phyloP scores from a whole-genome alignment of 108 stramenopile species.

The Pseudonitzschia pungens region DNA sequence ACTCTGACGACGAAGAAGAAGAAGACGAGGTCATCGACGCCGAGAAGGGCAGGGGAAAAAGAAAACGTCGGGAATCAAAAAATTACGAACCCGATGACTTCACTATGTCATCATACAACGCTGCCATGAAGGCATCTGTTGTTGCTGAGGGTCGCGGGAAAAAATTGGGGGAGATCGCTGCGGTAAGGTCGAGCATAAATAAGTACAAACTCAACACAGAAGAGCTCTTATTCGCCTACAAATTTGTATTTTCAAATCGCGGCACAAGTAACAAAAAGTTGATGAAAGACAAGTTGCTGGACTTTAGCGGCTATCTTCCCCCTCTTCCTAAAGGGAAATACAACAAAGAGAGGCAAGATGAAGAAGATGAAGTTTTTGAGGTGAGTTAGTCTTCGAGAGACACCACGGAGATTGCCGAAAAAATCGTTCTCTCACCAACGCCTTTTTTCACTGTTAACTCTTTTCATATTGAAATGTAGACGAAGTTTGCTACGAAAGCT shows the following conservation, averaged over 20 bases:
- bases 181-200: slow-evolving; percentile 28
- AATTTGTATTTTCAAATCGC: slow-evolving; percentile 29
- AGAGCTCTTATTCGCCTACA: slow-evolving; percentile 35
- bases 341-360: slow-evolving; percentile 29
- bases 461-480: slow-evolving; percentile 27
- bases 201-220: slow-evolving; percentile 13
- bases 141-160: slow-evolving; percentile 39
- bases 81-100: slow-evolving; percentile 39
- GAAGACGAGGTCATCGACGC: slow-evolving; percentile 7
- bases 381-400: slow-evolving; percentile 25
- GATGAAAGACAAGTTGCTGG: slow-evolving; percentile 30
- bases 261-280: slow-evolving; percentile 24
- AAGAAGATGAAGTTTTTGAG: slow-evolving; percentile 44
- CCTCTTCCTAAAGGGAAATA: slow-evolving; percentile 21
- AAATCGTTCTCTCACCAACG: neutral
- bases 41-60: slow-evolving; percentile 19
- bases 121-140: slow-evolving; percentile 5
- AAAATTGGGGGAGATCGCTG: slow-evolving; percentile 25
- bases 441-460: neutral
- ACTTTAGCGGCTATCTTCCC: slow-evolving; percentile 53
- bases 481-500: slow-evolving; percentile 34
- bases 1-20: slow-evolving; percentile 16
- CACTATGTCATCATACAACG: slow-evolving; percentile 20
- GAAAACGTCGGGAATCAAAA: slow-evolving; percentile 23
- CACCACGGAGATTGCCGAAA: neutral